These are phyloP conservation scores for Carex scoparia DNA, from an alignment of 176 grass and related monocot species.

Conservation along the genomic window DNA sequence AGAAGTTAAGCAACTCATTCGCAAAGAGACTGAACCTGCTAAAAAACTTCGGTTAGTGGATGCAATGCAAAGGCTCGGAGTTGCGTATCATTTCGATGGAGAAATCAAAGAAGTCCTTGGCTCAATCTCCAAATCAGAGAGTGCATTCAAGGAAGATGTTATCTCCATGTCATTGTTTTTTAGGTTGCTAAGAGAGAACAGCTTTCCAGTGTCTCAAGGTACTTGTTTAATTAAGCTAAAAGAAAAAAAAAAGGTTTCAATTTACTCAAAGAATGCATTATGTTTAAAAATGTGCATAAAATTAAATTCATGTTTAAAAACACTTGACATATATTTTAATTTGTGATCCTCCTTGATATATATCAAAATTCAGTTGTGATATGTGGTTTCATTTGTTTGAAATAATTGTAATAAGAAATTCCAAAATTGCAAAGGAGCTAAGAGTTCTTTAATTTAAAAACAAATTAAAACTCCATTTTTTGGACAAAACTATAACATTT, in stretches of 20 bases:
- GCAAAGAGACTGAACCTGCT: background rate
- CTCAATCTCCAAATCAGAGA: constrained; percentile 8
- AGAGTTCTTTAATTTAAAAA: background rate
- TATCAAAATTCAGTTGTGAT: too few relatives aligned
- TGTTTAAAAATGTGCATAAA: background rate
- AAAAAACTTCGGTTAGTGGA: constrained; percentile 32
- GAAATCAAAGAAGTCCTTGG: constrained; percentile 28
- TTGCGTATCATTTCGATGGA: constrained; percentile 38
- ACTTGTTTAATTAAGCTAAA: background rate
- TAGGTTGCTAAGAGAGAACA: constrained; percentile 40
- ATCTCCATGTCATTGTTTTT: constrained; percentile 29
- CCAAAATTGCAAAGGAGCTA: background rate
- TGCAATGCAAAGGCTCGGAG: constrained; percentile 32
- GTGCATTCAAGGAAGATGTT: background rate
- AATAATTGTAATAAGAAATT: background rate
- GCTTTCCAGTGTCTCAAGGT: constrained; percentile 33
- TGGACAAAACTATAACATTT: background rate
- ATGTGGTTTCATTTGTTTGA: too few relatives aligned
- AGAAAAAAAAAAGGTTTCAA: background rate
- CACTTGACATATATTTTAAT: background rate
- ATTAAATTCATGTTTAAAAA: background rate
- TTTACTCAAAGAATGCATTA: background rate
- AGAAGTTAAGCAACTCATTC: constrained; percentile 8
- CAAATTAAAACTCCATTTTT: background rate
- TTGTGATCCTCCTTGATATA: background rate